These are phyloP conservation scores for Pezicula rhizophila DNA, from an alignment of 2,329 filamentous ascomycete species.

Conservation along the genomic window DNA sequence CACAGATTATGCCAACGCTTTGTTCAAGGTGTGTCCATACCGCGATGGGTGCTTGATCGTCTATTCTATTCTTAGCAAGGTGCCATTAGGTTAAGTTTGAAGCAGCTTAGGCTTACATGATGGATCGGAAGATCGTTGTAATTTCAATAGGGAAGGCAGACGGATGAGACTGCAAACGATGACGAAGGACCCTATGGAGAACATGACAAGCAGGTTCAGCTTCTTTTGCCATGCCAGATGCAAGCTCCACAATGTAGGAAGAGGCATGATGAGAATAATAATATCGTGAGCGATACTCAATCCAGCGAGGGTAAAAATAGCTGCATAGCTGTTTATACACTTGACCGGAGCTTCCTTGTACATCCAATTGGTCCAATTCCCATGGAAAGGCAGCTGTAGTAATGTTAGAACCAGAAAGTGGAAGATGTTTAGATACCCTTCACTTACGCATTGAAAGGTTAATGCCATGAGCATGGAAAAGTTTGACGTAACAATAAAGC, in stretches of 20 bases:
- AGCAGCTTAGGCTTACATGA: slow-evolving; percentile 6
- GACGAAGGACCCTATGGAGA: slow-evolving; percentile 9
- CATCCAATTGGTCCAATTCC: slow-evolving; percentile 10
- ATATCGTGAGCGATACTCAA: slow-evolving; percentile 6
- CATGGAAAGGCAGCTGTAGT: slow-evolving; percentile 3
- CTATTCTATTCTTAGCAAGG: neutral
- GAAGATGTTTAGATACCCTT: no score
- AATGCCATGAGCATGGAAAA: slow-evolving; percentile 2
- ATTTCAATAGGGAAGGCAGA: slow-evolving; percentile 3
- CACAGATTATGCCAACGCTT: slow-evolving; percentile 34
- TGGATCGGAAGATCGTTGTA: slow-evolving; percentile 4
- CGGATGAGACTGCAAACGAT: slow-evolving; percentile 6
- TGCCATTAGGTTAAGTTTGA: no score
- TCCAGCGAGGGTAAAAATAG: slow-evolving; percentile 1
- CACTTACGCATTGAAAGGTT: slow-evolving; percentile 10
- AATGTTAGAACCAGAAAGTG: neutral
- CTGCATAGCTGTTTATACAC: slow-evolving; percentile 5
- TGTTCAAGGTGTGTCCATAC: slow-evolving; percentile 27
- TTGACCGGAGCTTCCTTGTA: slow-evolving; percentile 6
- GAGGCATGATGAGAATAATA: slow-evolving; percentile 7
- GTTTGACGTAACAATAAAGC: slow-evolving; percentile 2
- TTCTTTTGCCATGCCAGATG: slow-evolving; percentile 4
- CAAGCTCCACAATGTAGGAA: slow-evolving; percentile 4
- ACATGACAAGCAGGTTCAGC: slow-evolving; percentile 6
- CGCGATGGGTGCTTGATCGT: slow-evolving; percentile 12